Base-by-base conservation (phyloP, 805 yeast genomes). In the Kodamaea neixiangensis region DNA sequence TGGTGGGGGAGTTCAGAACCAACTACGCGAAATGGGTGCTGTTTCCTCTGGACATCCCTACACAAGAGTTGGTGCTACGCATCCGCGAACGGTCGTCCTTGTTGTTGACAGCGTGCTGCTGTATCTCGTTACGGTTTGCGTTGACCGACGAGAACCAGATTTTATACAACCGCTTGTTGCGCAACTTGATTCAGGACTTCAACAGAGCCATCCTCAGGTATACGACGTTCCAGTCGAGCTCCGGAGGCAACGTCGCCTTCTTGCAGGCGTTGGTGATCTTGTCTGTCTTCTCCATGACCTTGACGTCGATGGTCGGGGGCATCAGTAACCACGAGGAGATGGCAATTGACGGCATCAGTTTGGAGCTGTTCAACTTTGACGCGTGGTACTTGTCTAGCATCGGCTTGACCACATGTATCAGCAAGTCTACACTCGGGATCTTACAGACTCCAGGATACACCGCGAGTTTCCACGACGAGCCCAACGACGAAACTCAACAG, bases 11-110 rank as follows among this genome's bases (percentile, higher is more conserved):
- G 44, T 88, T 87, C 62, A 70, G 86, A 40, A 80, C 82, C 45
- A 77, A 86, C 58, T 87, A 84, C 60, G 89, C 91, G 3, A 75
- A 89, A 25, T 88, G 96, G 96, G 82, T 86, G 2, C 81, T 87
- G 48, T 81, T 87, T 46, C 90, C 92, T 0, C 77, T 77, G 25
- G 70, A 69, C 11, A 60, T 78, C 33, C 62, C 82, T 3, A 75
- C 85, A 0, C 76, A 69, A 15, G 71, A 68, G 33, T 68, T 87
- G 18, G 69, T 86, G 7, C 76, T 72, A 4, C 64, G 77, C 31
- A 72, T 87, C 39, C 63, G 82, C 37, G 52, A 60, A 19, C 72
- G 76, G 35, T 82, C 88, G 17, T 82, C 92, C 0, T 68, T 88
- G 35, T 69, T 88, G n/a, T 66, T 87, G 13, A 84, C 89, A 1